These are phyloP conservation scores for Psilocybe subaeruginosa DNA, from an alignment of 768 basidiomycete genomes.

Conservation along the genomic window DNA sequence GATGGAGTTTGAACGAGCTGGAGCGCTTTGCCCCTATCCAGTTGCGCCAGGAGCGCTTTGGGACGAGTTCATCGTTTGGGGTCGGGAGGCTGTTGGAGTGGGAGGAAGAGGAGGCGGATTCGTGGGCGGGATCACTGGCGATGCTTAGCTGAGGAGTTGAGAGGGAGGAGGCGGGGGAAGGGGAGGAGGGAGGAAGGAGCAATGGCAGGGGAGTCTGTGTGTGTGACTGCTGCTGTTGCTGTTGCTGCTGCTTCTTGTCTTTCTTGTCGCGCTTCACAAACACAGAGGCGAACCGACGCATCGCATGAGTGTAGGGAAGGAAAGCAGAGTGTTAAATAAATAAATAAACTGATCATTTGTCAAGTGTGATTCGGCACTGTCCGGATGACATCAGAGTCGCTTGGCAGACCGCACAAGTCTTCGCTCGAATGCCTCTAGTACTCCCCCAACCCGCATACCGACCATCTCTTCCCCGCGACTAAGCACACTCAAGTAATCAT, in stretches of 20 bases:
- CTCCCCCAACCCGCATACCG: conserved; percentile 49
- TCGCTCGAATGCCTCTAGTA: conserved; percentile 71
- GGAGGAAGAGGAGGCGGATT: conserved; percentile 66
- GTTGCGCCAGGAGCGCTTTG: too few relatives aligned
- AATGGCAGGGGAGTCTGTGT: background rate
- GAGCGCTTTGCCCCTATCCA: conserved; percentile 33
- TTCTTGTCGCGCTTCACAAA: conserved; percentile 44
- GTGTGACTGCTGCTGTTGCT: background rate
- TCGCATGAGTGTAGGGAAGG: conserved; percentile 50
- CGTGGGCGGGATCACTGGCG: conserved; percentile 43
- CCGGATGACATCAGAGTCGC: conserved; percentile 5
- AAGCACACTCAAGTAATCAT: conserved; percentile 54
- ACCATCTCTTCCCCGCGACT: conserved; percentile 53
- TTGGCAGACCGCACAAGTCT: conserved; percentile 40
- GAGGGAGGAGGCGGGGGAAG: conserved; percentile 22
- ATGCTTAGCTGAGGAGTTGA: conserved; percentile 36
- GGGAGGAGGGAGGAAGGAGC: conserved; percentile 18
- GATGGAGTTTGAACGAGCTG: conserved; percentile 13
- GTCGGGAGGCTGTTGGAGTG: conserved; percentile 45
- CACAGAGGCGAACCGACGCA: conserved; percentile 70
- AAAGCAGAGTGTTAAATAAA: background rate
- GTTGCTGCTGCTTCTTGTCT: conserved; percentile 26
- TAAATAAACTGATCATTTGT: background rate
- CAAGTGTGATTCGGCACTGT: background rate
- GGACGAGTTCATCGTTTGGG: conserved; percentile 35